Conservation (phyloP, 2,329 filamentous ascomycete genomes). For the Dendryphion nanum region DNA sequence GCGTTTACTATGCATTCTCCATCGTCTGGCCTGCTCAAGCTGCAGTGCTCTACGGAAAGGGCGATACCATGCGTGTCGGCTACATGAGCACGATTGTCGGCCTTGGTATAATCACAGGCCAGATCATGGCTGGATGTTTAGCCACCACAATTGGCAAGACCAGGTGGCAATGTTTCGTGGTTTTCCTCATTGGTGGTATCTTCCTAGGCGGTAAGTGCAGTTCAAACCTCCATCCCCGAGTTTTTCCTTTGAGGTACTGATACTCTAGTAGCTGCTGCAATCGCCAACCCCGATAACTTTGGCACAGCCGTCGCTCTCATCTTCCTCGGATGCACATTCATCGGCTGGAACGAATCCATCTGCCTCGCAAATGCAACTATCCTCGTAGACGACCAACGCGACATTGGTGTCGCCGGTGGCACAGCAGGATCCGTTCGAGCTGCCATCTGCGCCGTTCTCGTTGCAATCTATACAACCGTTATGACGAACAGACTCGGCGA, state of each 20-base stretch:
- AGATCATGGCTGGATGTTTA: too few relatives aligned
- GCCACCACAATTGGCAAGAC: constrained; percentile 23
- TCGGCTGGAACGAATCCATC: constrained; percentile 30
- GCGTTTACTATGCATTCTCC: constrained; percentile 40
- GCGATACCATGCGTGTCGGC: constrained; percentile 9
- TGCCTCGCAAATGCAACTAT: constrained; percentile 31
- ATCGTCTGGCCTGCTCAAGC: constrained; percentile 42
- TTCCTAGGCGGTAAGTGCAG: constrained; percentile 16
- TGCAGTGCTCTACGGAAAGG: constrained; percentile 29
- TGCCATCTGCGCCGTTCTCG: constrained; percentile 38
- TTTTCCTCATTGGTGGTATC: constrained; percentile 26
- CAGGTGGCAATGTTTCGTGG: constrained; percentile 31
- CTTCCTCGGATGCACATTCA: constrained; percentile 21
- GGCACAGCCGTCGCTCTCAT: constrained; percentile 17
- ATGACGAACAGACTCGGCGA: constrained; percentile 4
- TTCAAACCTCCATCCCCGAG: too few relatives aligned
- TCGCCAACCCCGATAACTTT: constrained; percentile 17
- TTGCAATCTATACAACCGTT: constrained; percentile 4
- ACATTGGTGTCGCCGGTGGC: constrained; percentile 45
- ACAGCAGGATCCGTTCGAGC: constrained; percentile 42
- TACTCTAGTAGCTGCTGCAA: constrained; percentile 3
- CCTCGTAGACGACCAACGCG: constrained; percentile 34
- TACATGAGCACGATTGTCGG: constrained; percentile 12
- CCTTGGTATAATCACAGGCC: constrained; percentile 11
- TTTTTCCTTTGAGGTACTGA: too few relatives aligned